Evolutionary conservation across 2,329 filamentous ascomycete genomes (phyloP), one percentile per base, ranked within the genome.

Genomic region (Elsinoe perseae): DNA sequence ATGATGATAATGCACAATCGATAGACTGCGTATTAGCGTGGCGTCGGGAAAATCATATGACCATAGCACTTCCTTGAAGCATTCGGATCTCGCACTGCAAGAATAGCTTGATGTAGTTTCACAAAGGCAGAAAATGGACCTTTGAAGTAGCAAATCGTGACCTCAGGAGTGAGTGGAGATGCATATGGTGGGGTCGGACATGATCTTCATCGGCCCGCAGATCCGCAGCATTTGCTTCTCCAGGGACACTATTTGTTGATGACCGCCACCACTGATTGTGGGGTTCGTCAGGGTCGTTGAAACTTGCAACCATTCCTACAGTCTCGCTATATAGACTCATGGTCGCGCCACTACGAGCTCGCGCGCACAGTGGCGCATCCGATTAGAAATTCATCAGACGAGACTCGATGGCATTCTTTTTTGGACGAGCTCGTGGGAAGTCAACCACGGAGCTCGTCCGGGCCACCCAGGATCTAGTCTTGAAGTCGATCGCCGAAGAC

Each of bases 371-470:
- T 25, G 48, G 48, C 32, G 48, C 48, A 18, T 52, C 20, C 9
- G 48, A 52, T 20, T 52, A 52, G 48, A 23, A 28, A 30, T 52
- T 28, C 14, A 32, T 7, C 7, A 36, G 25, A 38, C 28, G 30
- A 52, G 57, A 61, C 63, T 60, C 58, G 60, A 89, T 89, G 85
- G 82, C 84, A 44, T 89, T 87, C 72, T 74, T 87, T 56, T 87
- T 87, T 68, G 78, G 77, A 58, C 76, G 83, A 59, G 79, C 78
- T 64, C 79, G 79, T 63, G 77, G 81, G 64, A 82, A 84, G 70
- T 77, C 77, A 62, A 77, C 80, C 60, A 73, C 79, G 62, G 81
- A 89, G 68, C 73, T 87, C 68, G 77, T 80, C 59, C 75, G 77
- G 70, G 75, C 78, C 40, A 80, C 83, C 46, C 85, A 83, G 65